phyloP scores from a whole-genome alignment of 1,284 basidiomycete species.

The Trametes pubescens region DNA sequence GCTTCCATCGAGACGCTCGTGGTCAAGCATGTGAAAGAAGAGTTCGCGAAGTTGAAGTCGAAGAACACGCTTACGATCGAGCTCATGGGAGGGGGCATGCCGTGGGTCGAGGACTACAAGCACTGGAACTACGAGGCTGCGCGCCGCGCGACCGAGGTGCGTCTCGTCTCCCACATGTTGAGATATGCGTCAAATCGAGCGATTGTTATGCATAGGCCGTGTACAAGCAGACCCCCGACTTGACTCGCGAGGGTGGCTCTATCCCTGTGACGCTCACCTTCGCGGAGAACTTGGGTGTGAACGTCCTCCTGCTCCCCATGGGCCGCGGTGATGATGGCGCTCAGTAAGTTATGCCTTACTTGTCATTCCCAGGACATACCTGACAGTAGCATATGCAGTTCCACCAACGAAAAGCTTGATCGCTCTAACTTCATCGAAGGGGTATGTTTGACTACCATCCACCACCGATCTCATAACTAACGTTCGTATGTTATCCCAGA shows the following conservation, averaged over 20 bases:
- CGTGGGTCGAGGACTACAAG: constrained; percentile 86
- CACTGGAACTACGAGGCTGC: constrained; percentile 98
- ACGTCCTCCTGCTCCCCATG: constrained; percentile 91
- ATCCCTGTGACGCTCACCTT: constrained; percentile 98
- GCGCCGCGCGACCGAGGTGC: constrained; percentile 79
- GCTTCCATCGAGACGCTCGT: constrained; percentile 80
- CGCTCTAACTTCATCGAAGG: constrained; percentile 93
- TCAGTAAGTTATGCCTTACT: constrained; percentile 62
- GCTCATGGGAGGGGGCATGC: constrained; percentile 83
- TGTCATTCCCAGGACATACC: neutral
- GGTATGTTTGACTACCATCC: constrained; percentile 51
- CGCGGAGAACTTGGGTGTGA: constrained; percentile 85
- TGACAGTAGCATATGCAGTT: constrained; percentile 51
- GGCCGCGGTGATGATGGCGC: constrained; percentile 94
- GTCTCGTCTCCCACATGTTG: neutral
- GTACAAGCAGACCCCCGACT: constrained; percentile 34
- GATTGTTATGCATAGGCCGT: constrained; percentile 30
- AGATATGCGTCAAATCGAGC: neutral
- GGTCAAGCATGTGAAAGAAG: constrained; percentile 72
- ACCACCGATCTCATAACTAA: neutral
- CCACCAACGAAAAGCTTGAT: constrained; percentile 97
- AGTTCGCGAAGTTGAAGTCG: constrained; percentile 85
- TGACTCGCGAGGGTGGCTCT: constrained; percentile 83
- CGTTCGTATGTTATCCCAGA: constrained; percentile 48
- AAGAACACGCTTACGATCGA: constrained; percentile 83